A percentile compares a stretch with the other conserved stretches of the same genome.
phyloP scores from a whole-genome alignment of 2,329 filamentous ascomycete species.

The Cryphonectria japonica region DNA sequence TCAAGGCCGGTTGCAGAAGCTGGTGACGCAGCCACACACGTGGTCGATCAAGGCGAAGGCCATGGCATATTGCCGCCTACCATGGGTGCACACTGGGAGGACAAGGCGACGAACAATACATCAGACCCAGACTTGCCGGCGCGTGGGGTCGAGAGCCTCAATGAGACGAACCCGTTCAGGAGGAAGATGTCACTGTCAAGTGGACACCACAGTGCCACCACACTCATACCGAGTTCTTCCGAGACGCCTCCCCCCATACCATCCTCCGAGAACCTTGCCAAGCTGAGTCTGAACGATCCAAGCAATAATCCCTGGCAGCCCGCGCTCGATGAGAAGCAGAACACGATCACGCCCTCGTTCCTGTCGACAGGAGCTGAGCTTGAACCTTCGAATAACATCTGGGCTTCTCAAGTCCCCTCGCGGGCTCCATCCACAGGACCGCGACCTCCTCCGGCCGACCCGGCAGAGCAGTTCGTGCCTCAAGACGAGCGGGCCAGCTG shows the following conservation, averaged over 20 bases:
- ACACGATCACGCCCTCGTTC: conserved; percentile 35
- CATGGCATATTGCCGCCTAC: background rate
- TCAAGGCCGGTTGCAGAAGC: background rate
- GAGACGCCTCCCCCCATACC: conserved; percentile 32
- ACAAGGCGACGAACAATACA: background rate
- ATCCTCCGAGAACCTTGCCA: conserved; percentile 45
- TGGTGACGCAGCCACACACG: conserved; percentile 4
- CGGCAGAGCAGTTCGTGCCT: conserved; percentile 42
- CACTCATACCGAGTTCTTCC: conserved; percentile 24
- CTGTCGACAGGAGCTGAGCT: conserved; percentile 36
- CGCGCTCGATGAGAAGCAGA: conserved; percentile 37
- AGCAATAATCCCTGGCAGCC: conserved; percentile 53
- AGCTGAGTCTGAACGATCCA: conserved; percentile 47
- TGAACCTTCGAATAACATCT: conserved; percentile 40
- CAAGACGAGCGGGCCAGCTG: conserved; percentile 47
- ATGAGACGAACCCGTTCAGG: conserved; percentile 59
- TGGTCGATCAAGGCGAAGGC: conserved; percentile 1
- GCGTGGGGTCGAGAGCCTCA: background rate
- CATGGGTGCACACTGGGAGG: conserved; percentile 6
- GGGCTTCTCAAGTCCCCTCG: conserved; percentile 40
- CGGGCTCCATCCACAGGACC: conserved; percentile 38
- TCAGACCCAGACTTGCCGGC: background rate
- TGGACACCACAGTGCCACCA: conserved; percentile 12
- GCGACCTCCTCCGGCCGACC: conserved; percentile 36
- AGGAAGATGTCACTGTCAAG: conserved; percentile 44